Evolutionary conservation across 176 grass and related monocot genomes (phyloP).

Genomic region (Oryza nivara): DNA sequence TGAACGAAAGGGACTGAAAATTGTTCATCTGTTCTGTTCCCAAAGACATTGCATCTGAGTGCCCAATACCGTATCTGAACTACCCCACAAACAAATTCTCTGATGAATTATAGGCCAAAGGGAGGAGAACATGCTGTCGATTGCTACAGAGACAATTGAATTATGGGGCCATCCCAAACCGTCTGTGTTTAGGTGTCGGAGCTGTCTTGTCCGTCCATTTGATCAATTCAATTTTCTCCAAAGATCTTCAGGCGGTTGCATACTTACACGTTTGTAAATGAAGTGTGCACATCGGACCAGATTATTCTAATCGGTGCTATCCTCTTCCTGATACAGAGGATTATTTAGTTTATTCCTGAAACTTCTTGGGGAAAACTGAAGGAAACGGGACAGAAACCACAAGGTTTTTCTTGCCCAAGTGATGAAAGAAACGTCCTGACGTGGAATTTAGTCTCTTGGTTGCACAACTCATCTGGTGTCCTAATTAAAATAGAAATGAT

Average conservation of each 20-base stretch:
- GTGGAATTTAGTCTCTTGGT: neutral
- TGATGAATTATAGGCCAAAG: neutral
- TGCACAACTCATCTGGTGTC: neutral
- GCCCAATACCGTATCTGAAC: conserved; percentile 25
- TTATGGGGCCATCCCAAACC: neutral
- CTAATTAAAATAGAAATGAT: neutral
- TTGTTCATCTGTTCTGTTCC: neutral
- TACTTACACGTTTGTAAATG: conserved; percentile 21
- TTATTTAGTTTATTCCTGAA: conserved; percentile 24
- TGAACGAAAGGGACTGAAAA: neutral
- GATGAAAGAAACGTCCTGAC: conserved; percentile 38
- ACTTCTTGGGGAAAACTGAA: conserved; percentile 23
- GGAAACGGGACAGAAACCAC: conserved; percentile 12
- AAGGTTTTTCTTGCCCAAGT: conserved; percentile 23
- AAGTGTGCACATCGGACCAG: neutral
- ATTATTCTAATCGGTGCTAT: conserved; percentile 14
- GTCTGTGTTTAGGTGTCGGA: neutral
- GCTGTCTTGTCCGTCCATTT: neutral
- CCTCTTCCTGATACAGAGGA: neutral
- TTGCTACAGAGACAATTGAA: neutral
- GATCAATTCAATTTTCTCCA: neutral
- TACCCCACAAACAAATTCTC: conserved; percentile 26
- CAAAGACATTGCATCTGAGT: neutral
- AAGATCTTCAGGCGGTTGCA: neutral
- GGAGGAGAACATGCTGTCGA: conserved; percentile 22